Evolutionary conservation across 2,329 filamentous ascomycete species (phyloP), one percentile per base, ranked within the genome.

Genomic region (Chaetoscypha palmicola): DNA sequence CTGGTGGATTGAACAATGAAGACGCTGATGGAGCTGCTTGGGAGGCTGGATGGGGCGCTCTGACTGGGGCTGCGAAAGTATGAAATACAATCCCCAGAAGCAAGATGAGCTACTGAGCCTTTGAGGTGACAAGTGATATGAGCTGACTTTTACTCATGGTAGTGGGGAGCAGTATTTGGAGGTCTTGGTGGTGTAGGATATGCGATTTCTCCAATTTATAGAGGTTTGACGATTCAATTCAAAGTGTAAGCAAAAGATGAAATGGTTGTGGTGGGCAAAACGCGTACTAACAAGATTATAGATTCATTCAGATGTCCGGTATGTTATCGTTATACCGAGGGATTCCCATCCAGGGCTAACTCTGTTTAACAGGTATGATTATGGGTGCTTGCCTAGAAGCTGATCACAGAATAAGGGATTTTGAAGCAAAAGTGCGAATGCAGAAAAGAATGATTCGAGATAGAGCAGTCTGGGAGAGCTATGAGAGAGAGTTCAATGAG

Each of bases 241-340:
- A 87, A 87, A 68, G 79, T 84, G 83, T 86, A 73, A 58, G 77
- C 67, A 57, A 76, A 66, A 23, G 24, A 35, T 31, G 9, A 11
- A 19, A 4, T 2, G 3, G 11, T 12, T 20, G 5, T 17, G 19
- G 30, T 36, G 19, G 14, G 24, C 20, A 38, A n/a, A n/a, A n/a
- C n/a, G n/a, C n/a, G 24, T 33, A 22, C 34, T 45, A 20, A 44
- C 5, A 34, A 4, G 10, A 11, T 32, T 21, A 37, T 57, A 90
- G 86, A 22, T 91, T 87, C 60, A 69, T 90, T 12, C 84, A 89
- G 63, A 87, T 89, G 82, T 86, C 81, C n/a, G 81, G 79, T 56
- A 49, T 16, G 16, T 38, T 16, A 11, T 11, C 36, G 26, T 28
- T 1, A n/a, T 10, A 22, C n/a, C n/a, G n/a, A n/a, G n/a, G n/a